phyloP scores from a whole-genome alignment of 78 protist genomes.

The Anaeramoeba flamelloides region DNA sequence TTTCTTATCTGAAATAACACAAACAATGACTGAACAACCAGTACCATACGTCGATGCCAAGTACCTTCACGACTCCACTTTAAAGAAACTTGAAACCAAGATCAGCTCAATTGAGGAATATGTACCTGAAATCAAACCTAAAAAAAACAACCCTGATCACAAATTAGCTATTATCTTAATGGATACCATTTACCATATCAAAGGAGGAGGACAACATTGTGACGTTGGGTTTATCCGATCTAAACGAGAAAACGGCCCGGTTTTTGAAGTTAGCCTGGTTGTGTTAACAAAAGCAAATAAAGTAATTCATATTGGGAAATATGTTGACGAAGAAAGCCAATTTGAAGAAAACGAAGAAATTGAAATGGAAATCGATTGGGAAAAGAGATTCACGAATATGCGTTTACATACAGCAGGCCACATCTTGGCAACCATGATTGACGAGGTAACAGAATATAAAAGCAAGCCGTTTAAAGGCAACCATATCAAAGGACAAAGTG shows the following conservation, averaged over 20 bases:
- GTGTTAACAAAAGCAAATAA: background rate
- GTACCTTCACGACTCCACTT: too few species aligned
- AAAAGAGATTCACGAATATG: background rate
- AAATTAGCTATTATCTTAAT: too few species aligned
- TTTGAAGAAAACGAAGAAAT: background rate
- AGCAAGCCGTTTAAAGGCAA: background rate
- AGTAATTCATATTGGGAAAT: background rate
- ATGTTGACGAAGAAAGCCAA: background rate
- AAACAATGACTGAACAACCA: too few species aligned
- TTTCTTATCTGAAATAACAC: too few species aligned
- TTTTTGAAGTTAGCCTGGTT: background rate
- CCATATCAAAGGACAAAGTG: background rate
- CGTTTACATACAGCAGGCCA: background rate
- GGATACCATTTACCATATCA: background rate
- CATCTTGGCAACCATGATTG: background rate
- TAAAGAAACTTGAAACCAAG: too few species aligned
- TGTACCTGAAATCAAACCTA: too few species aligned
- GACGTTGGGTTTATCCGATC: background rate
- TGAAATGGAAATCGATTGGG: background rate
- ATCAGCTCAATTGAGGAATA: too few species aligned
- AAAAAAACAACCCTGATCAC: too few species aligned
- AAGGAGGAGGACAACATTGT: background rate
- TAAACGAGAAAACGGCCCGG: background rate
- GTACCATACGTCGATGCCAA: too few species aligned
- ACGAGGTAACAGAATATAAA: background rate